A percentile compares a stretch with the other conserved stretches of the same genome.
These are phyloP conservation scores for Uromyces viciae-fabae DNA, from an alignment of 1,284 basidiomycete species.

Conservation along the genomic window DNA sequence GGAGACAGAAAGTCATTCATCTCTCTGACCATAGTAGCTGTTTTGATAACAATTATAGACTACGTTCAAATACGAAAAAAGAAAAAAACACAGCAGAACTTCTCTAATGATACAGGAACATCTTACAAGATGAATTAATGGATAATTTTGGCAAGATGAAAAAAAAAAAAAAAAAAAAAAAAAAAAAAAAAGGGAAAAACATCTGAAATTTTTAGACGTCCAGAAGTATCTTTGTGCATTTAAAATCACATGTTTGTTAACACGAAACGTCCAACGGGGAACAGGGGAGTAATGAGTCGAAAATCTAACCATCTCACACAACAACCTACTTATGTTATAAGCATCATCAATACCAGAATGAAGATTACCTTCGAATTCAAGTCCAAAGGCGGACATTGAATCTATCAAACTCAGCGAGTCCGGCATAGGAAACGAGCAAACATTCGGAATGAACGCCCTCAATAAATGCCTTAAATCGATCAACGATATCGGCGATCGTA, in stretches of 20 bases:
- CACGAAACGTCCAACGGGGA: slow-evolving; percentile 29
- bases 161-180: too few relatives aligned
- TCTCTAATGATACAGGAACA: too few relatives aligned
- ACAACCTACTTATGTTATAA: slow-evolving; percentile 22
- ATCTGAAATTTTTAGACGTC: slow-evolving; percentile 32
- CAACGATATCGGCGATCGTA: slow-evolving; percentile 46
- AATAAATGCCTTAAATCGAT: slow-evolving; percentile 33
- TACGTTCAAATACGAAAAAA: too few relatives aligned
- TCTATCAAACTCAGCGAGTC: slow-evolving; percentile 14
- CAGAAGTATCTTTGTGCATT: slow-evolving; percentile 35
- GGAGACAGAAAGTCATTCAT: too few relatives aligned
- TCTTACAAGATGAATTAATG: too few relatives aligned
- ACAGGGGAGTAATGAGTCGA: not conserved
- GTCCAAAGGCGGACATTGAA: slow-evolving; percentile 14
- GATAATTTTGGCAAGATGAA: too few relatives aligned
- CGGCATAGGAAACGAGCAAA: slow-evolving; percentile 5
- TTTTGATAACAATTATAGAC: too few relatives aligned
- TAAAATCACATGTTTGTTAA: slow-evolving; percentile 13
- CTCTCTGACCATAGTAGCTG: too few relatives aligned
- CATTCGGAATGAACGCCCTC: slow-evolving; percentile 30
- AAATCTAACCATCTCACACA: slow-evolving; percentile 14
- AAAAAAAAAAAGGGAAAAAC: too few relatives aligned
- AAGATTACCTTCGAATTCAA: slow-evolving; percentile 39
- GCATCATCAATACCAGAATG: slow-evolving; percentile 42
- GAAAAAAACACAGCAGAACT: too few relatives aligned